phyloP scores from a whole-genome alignment of 176 grass and related monocot genomes.

The Raddia distichophylla region DNA sequence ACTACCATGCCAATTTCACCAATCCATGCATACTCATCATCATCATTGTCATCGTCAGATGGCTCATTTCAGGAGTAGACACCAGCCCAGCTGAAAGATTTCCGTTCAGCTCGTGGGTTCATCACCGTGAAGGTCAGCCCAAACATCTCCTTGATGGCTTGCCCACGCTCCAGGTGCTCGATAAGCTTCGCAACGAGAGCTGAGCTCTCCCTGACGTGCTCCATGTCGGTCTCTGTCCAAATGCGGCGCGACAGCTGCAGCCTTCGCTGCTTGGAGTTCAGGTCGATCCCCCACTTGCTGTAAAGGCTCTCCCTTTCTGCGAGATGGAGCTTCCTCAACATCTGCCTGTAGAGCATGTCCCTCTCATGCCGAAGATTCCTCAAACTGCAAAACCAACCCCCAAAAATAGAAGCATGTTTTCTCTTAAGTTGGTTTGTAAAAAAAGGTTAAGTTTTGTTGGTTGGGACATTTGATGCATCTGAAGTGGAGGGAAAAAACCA shows the following conservation, averaged over 20 bases:
- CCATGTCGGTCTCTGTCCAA: slow-evolving; percentile 72
- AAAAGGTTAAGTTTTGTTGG: neutral
- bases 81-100: slow-evolving; percentile 63
- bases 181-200: slow-evolving; percentile 68
- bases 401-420: neutral
- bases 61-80: slow-evolving; percentile 25
- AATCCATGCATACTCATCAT: neutral
- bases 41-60: neutral
- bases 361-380: slow-evolving; percentile 72
- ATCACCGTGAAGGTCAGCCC: slow-evolving; percentile 74
- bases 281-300: slow-evolving; percentile 65
- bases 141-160: slow-evolving; percentile 84
- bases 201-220: slow-evolving; percentile 78
- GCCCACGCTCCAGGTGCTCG: slow-evolving; percentile 56
- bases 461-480: neutral
- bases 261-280: slow-evolving; percentile 76
- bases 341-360: slow-evolving; percentile 82
- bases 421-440: neutral
- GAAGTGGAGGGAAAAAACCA: too few relatives aligned
- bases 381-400: slow-evolving; percentile 43
- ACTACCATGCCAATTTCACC: slow-evolving; percentile 2
- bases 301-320: slow-evolving; percentile 75
- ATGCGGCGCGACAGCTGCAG: slow-evolving; percentile 62
- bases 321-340: slow-evolving; percentile 60
- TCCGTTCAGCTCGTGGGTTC: slow-evolving; percentile 47